phyloP scores from a whole-genome alignment of 257 asterid genomes.

The Nicotiana otophora region DNA sequence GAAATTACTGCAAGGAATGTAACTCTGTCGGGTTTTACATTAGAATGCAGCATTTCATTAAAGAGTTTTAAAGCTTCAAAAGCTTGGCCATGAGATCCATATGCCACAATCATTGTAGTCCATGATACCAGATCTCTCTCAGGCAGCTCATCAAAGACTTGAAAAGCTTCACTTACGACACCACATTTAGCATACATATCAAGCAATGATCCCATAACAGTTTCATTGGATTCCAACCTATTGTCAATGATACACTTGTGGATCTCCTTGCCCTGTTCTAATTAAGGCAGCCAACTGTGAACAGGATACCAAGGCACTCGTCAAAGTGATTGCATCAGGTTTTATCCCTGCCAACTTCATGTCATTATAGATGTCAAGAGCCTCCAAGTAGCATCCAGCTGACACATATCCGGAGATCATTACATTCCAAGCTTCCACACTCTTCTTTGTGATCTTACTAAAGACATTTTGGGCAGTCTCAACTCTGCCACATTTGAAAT shows the following conservation, averaged over 20 bases:
- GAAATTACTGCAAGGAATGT: slow-evolving; percentile 75
- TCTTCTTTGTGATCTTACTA: slow-evolving; percentile 31
- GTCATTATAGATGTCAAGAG: slow-evolving; percentile 44
- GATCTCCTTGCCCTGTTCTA: slow-evolving; percentile 60
- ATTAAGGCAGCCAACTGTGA: slow-evolving; percentile 61
- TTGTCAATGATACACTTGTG: slow-evolving; percentile 34
- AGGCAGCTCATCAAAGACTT: slow-evolving; percentile 41
- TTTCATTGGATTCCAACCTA: slow-evolving; percentile 42
- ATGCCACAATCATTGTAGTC: slow-evolving; percentile 81
- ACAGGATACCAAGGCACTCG: slow-evolving; percentile 65
- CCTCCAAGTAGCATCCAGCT: slow-evolving; percentile 59
- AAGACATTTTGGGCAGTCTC: slow-evolving; percentile 42
- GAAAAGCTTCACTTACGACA: slow-evolving; percentile 55
- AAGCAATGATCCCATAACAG: slow-evolving; percentile 70
- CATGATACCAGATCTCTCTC: slow-evolving; percentile 63
- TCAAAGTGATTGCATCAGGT: slow-evolving; percentile 60
- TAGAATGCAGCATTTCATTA: slow-evolving; percentile 42
- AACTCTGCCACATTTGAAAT: slow-evolving; percentile 59
- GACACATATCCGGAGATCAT: slow-evolving; percentile 85
- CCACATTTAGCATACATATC: slow-evolving; percentile 92
- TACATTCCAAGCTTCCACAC: slow-evolving; percentile 56
- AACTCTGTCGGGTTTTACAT: slow-evolving; percentile 58
- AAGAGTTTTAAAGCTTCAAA: slow-evolving; percentile 52
- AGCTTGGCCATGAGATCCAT: slow-evolving; percentile 72
- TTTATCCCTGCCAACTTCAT: slow-evolving; percentile 40